A percentile compares a stretch with the other conserved stretches of the same genome.
Evolutionary conservation across 2,329 filamentous ascomycete genomes (phyloP).

Genomic region (Daldinia eschscholtzii): DNA sequence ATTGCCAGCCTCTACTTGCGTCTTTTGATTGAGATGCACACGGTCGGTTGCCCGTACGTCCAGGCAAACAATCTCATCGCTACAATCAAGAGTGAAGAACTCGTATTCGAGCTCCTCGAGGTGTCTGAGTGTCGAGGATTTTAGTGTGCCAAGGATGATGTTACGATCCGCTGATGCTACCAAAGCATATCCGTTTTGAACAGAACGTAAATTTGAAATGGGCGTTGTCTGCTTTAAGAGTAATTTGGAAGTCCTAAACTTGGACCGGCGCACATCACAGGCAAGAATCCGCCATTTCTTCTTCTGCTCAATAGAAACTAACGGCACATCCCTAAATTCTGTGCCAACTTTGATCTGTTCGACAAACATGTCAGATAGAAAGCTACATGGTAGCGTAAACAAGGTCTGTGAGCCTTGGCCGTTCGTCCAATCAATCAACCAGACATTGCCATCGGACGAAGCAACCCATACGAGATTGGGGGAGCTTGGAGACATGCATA

Average conservation of each 20-base stretch:
- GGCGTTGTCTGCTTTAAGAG: slow-evolving; percentile 54
- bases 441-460: slow-evolving; percentile 68
- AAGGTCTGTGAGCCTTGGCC: slow-evolving; percentile 58
- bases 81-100: slow-evolving; percentile 69
- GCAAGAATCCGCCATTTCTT: slow-evolving; percentile 59
- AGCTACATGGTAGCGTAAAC: slow-evolving; percentile 59
- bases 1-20: slow-evolving; percentile 48
- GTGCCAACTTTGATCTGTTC: slow-evolving; percentile 55
- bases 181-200: slow-evolving; percentile 69
- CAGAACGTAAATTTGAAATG: slow-evolving; percentile 64
- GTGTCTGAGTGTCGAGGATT: slow-evolving; percentile 49
- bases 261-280: slow-evolving; percentile 56
- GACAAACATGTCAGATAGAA: slow-evolving; percentile 61
- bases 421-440: slow-evolving; percentile 69
- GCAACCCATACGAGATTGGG: slow-evolving; percentile 70
- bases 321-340: slow-evolving; percentile 59
- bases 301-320: slow-evolving; percentile 61
- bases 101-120: slow-evolving; percentile 65
- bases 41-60: slow-evolving; percentile 66
- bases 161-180: slow-evolving; percentile 66
- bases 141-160: slow-evolving; percentile 71
- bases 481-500: slow-evolving; percentile 59
- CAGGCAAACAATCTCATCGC: slow-evolving; percentile 75
- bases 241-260: slow-evolving; percentile 51
- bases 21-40: slow-evolving; percentile 52